Percentiles rank a stretch among this genome's conserved stretches.
Evolutionary conservation across 352 stramenopile species (phyloP).

Genomic region (Pythium graminicola): DNA sequence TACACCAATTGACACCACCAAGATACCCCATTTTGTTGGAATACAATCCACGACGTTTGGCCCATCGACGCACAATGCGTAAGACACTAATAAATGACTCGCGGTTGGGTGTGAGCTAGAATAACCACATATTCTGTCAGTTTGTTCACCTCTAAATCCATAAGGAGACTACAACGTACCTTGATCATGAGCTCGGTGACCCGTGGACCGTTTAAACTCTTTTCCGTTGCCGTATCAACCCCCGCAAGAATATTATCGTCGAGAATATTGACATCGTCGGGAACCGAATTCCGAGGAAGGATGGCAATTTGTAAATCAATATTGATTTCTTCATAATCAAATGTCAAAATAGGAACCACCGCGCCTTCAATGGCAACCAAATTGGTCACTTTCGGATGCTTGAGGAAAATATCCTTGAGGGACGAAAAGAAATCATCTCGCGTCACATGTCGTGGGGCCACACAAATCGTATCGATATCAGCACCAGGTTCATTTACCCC

Average conservation of each 20-base stretch:
- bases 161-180: constrained; percentile 17
- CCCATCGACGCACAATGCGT: constrained; percentile 83
- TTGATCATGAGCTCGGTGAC: constrained; percentile 92
- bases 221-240: constrained; percentile 83
- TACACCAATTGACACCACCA: constrained; percentile 98
- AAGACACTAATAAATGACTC: constrained; percentile 87
- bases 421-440: constrained; percentile 96
- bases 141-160: not conserved
- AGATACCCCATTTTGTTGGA: constrained; percentile 99
- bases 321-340: constrained; percentile 98
- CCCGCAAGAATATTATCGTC: constrained; percentile 85
- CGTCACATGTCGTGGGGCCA: constrained; percentile 93
- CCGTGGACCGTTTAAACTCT: constrained; percentile 85
- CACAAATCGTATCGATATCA: constrained; percentile 97
- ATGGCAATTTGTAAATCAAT: constrained; percentile 98
- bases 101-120: constrained; percentile 68
- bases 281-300: constrained; percentile 88
- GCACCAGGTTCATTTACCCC: constrained; percentile 95
- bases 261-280: constrained; percentile 86
- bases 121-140: constrained; percentile 1
- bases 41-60: constrained; percentile 94
- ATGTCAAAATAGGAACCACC: constrained; percentile 96
- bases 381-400: constrained; percentile 90
- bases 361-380: constrained; percentile 84
- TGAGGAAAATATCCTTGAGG: constrained; percentile 88